Conservation (phyloP, 257 asterid genomes). For the Solanum virginianum region DNA sequence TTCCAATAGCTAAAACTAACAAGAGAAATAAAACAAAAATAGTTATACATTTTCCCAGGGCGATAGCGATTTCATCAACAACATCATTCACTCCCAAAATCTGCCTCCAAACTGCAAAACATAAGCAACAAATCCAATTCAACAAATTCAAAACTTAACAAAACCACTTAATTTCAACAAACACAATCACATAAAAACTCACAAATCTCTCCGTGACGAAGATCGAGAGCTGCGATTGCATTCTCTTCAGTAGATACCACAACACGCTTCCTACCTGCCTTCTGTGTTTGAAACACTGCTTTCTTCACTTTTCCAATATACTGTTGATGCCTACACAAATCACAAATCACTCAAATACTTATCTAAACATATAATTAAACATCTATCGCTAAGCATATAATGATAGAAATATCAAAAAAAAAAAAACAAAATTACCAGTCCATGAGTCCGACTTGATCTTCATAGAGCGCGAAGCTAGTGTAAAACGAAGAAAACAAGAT, state of each 20-base stretch:
- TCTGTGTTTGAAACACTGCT: conserved; percentile 92
- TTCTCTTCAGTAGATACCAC: conserved; percentile 90
- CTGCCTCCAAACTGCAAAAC: conserved; percentile 92
- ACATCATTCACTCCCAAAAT: conserved; percentile 69
- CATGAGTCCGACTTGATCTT: conserved; percentile 95
- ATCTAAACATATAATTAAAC: not conserved
- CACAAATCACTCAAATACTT: not conserved
- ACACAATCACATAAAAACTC: conserved; percentile 3
- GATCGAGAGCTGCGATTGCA: conserved; percentile 91
- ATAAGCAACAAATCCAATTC: not conserved
- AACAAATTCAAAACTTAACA: not conserved
- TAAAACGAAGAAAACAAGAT: conserved; percentile 19
- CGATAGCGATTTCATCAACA: conserved; percentile 65
- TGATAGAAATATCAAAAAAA: not conserved
- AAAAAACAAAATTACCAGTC: conserved; percentile 44
- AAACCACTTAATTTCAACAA: not conserved
- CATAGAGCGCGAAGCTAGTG: conserved; percentile 41
- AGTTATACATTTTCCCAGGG: conserved; percentile 77
- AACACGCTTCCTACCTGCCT: conserved; percentile 90
- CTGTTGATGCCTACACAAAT: conserved; percentile 70
- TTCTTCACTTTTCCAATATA: conserved; percentile 94
- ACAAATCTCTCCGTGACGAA: conserved; percentile 97
- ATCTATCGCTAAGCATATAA: not conserved
- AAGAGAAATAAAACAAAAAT: not conserved
- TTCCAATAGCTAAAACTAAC: not conserved